A percentile compares a stretch with the other conserved stretches of the same genome.
Conservation (phyloP, 2,329 filamentous ascomycete species). For the Xylaria sp. region DNA sequence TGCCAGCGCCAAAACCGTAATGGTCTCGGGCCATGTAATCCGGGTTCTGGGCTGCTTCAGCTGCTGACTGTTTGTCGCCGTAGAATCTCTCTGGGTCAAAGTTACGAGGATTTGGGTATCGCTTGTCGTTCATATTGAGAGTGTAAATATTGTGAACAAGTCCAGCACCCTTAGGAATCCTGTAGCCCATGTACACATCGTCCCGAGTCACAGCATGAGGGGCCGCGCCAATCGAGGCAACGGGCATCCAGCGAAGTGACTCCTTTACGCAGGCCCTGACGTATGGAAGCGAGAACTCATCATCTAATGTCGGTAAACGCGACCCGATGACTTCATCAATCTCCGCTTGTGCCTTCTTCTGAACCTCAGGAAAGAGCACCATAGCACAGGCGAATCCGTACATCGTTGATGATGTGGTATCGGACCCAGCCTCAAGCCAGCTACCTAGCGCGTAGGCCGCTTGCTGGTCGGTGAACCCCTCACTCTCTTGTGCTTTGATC, state of each 20-base stretch:
- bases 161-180: constrained; percentile 56
- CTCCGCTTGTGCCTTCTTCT: constrained; percentile 35
- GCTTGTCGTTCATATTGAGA: constrained; percentile 1
- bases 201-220: constrained; percentile 58
- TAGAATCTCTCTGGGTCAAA: background rate
- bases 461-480: background rate
- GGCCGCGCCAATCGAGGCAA: constrained; percentile 47
- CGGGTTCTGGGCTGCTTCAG: background rate
- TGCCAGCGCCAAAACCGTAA: background rate
- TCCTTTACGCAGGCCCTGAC: constrained; percentile 65
- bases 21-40: background rate
- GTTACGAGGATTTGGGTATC: background rate
- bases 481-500: background rate
- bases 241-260: constrained; percentile 63
- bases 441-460: background rate
- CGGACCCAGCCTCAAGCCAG: background rate
- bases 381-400: background rate
- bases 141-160: constrained; percentile 58
- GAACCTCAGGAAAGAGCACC: constrained; percentile 10
- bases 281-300: constrained; percentile 60
- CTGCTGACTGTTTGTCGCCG: background rate
- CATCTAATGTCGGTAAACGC: constrained; percentile 54
- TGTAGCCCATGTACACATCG: constrained; percentile 55
- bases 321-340: constrained; percentile 56
- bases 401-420: background rate